Conservation (phyloP, 2,329 filamentous ascomycete genomes). For the Diplodia seriata region DNA sequence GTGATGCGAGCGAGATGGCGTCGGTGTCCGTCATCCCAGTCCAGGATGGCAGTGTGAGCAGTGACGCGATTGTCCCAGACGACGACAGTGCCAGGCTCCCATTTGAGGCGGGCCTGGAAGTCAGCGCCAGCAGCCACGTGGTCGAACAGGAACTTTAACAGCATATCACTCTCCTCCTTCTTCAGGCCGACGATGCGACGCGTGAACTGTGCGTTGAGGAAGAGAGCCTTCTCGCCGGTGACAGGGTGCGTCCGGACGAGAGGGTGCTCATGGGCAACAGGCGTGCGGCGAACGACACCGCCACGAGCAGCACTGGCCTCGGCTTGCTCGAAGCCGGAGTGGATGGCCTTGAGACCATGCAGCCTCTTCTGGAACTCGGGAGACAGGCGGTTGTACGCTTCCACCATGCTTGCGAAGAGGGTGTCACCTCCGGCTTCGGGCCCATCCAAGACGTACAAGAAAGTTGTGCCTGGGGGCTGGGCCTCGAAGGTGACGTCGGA, state of each 20-base stretch:
- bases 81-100: conserved; percentile 80
- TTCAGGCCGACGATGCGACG: conserved; percentile 82
- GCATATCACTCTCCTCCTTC: conserved; percentile 81
- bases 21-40: conserved; percentile 81
- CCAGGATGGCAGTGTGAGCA: conserved; percentile 77
- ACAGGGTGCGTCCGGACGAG: conserved; percentile 79
- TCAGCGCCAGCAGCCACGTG: conserved; percentile 76
- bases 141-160: conserved; percentile 79
- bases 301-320: conserved; percentile 70
- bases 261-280: conserved; percentile 76
- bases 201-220: conserved; percentile 84
- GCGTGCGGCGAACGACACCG: conserved; percentile 76
- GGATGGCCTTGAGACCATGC: conserved; percentile 79
- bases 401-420: conserved; percentile 77
- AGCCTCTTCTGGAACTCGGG: conserved; percentile 80
- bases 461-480: conserved; percentile 89
- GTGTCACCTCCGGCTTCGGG: conserved; percentile 85
- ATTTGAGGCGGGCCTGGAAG: conserved; percentile 76
- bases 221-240: conserved; percentile 84
- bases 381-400: conserved; percentile 81
- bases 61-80: conserved; percentile 88
- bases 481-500: conserved; percentile 86
- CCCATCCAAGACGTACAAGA: conserved; percentile 85
- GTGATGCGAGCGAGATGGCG: conserved; percentile 83
- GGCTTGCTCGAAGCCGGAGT: conserved; percentile 83